Evolutionary conservation across 2,329 filamentous ascomycete genomes (phyloP).

Genomic region (Xylariales sp.): DNA sequence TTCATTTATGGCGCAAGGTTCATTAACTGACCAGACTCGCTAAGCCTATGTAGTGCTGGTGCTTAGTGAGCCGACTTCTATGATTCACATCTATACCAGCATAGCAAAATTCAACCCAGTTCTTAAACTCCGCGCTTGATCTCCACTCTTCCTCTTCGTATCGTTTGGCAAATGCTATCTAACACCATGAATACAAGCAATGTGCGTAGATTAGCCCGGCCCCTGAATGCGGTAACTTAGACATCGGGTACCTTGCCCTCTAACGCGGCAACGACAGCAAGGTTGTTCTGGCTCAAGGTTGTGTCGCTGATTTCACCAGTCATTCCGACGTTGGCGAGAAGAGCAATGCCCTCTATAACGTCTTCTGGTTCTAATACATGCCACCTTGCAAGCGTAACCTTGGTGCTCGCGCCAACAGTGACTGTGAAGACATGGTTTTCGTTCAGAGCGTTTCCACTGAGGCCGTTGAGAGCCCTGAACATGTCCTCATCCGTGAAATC

Average conservation of each 20-base stretch:
- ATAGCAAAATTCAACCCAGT: background rate
- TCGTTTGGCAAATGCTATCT: too few relatives aligned
- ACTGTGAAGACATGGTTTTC: constrained; percentile 78
- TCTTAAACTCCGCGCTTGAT: background rate
- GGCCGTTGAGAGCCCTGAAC: constrained; percentile 74
- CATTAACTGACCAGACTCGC: too few relatives aligned
- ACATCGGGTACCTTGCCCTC: constrained; percentile 45
- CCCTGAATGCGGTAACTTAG: constrained; percentile 1
- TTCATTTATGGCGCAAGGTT: too few relatives aligned
- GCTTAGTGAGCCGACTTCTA: too few relatives aligned
- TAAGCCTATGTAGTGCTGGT: too few relatives aligned
- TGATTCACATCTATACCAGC: background rate
- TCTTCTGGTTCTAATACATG: constrained; percentile 85
- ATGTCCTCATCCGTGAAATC: constrained; percentile 97
- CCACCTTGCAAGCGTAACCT: constrained; percentile 86
- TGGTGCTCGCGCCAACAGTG: constrained; percentile 86
- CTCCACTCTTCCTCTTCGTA: background rate
- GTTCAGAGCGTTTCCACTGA: constrained; percentile 49
- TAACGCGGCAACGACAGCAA: constrained; percentile 49
- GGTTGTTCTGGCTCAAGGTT: constrained; percentile 48
- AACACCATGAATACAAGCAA: background rate
- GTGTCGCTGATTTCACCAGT: constrained; percentile 30
- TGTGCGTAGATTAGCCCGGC: background rate
- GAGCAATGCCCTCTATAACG: constrained; percentile 66
- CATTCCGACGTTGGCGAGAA: constrained; percentile 45